Percentiles rank a stretch among this genome's conserved stretches.
These are phyloP conservation scores for Globisporangium apiculatum DNA, from an alignment of 352 stramenopile genomes.

Conservation along the genomic window DNA sequence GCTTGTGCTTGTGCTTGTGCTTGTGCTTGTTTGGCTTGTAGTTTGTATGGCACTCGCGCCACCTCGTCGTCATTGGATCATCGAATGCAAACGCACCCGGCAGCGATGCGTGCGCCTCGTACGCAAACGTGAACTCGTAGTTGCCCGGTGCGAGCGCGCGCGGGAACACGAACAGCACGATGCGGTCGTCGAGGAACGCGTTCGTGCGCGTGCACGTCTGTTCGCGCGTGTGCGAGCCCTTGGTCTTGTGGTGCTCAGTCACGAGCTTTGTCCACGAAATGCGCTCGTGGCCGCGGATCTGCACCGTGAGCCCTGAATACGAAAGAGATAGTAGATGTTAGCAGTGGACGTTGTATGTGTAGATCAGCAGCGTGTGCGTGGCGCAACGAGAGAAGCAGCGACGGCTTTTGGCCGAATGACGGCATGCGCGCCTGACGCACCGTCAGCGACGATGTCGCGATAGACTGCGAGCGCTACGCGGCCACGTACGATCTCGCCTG, in stretches of 20 bases:
- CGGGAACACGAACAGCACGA: slow-evolving; percentile 18
- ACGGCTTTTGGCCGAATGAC: no score
- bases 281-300: slow-evolving; percentile 5
- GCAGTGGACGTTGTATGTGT: neutral
- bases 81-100: slow-evolving; percentile 11
- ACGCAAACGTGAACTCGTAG: slow-evolving; percentile 21
- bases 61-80: neutral
- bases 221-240: slow-evolving; percentile 1
- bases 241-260: neutral
- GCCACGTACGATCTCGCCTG: slow-evolving; percentile 10
- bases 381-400: no score
- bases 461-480: slow-evolving; percentile 6
- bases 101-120: slow-evolving; percentile 15
- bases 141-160: slow-evolving; percentile 7
- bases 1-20: neutral
- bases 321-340: neutral
- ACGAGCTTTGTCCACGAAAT: slow-evolving; percentile 7
- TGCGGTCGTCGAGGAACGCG: slow-evolving; percentile 9
- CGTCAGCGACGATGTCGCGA: slow-evolving; percentile 4
- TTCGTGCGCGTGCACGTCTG: slow-evolving; percentile 6
- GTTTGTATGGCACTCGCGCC: no score
- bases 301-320: slow-evolving; percentile 4
- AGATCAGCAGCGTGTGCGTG: neutral
- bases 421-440: slow-evolving; percentile 1
- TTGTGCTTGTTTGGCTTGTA: neutral